Conservation (phyloP, 2,329 filamentous ascomycete species). For the Hymenoscyphus repandus region DNA sequence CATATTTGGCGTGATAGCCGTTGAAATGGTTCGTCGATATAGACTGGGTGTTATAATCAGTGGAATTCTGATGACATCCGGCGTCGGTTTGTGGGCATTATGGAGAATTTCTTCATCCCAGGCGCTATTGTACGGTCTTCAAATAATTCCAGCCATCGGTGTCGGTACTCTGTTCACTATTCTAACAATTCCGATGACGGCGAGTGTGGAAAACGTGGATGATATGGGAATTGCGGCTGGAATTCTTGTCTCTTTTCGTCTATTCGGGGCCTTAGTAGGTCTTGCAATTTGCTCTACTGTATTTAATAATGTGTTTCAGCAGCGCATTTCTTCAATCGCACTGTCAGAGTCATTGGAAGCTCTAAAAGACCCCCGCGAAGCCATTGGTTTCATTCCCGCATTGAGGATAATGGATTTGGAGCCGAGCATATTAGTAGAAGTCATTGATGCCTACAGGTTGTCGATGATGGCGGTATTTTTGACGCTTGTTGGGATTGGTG, state of each 20-base stretch:
- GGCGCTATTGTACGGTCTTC: slow-evolving; percentile 21
- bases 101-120: neutral
- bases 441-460: slow-evolving; percentile 2
- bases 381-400: slow-evolving; percentile 9
- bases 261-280: slow-evolving; percentile 35
- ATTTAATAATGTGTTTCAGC: slow-evolving; percentile 31
- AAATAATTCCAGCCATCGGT: slow-evolving; percentile 27
- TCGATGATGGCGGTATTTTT: slow-evolving; percentile 3
- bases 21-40: neutral
- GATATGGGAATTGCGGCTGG: slow-evolving; percentile 34
- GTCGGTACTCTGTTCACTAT: slow-evolving; percentile 15
- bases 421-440: neutral
- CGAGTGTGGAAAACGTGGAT: slow-evolving; percentile 29
- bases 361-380: slow-evolving; percentile 1
- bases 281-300: slow-evolving; percentile 32
- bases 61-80: neutral
- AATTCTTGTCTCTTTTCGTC: slow-evolving; percentile 31
- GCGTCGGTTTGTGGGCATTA: neutral
- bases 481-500: neutral
- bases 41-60: neutral
- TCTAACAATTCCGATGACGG: slow-evolving; percentile 30
- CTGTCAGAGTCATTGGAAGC: neutral
- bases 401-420: slow-evolving; percentile 3
- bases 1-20: neutral
- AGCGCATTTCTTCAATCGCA: neutral